These are phyloP conservation scores for Phytophthora boehmeriae DNA, from an alignment of 352 stramenopile species.

Conservation along the genomic window DNA sequence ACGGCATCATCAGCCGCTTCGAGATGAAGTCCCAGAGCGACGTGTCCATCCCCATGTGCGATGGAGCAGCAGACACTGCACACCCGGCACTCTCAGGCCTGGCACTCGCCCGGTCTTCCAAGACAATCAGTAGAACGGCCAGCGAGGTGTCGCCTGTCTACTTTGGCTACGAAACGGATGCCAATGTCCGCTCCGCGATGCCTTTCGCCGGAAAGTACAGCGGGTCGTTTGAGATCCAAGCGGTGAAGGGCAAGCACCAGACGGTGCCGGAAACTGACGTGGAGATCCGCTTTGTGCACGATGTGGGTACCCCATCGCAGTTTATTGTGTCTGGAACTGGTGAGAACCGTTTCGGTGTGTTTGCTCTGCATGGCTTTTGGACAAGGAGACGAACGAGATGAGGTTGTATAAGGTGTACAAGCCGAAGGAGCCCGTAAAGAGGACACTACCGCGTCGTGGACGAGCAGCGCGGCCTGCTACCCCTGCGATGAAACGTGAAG, in stretches of 20 bases:
- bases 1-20: conserved; percentile 81
- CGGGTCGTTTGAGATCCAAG: conserved; percentile 88
- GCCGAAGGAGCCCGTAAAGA: conserved; percentile 80
- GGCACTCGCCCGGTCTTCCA: conserved; percentile 61
- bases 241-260: conserved; percentile 81
- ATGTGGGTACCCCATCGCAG: conserved; percentile 61
- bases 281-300: conserved; percentile 81
- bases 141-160: conserved; percentile 61
- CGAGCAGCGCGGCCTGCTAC: conserved; percentile 28
- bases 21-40: conserved; percentile 90
- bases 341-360: conserved; percentile 83
- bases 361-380: conserved; percentile 75
- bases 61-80: conserved; percentile 35
- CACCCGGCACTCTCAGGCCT: conserved; percentile 57
- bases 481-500: conserved; percentile 40
- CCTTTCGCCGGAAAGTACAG: conserved; percentile 85
- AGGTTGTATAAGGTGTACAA: conserved; percentile 90
- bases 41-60: conserved; percentile 59
- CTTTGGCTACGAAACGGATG: conserved; percentile 70
- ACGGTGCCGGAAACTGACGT: conserved; percentile 85
- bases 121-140: conserved; percentile 39
- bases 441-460: conserved; percentile 63
- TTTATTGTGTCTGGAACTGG: conserved; percentile 74
- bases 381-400: conserved; percentile 80
- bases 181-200: conserved; percentile 64